phyloP scores from a whole-genome alignment of 345 rosid species.

The Hibiscus tridactylites region DNA sequence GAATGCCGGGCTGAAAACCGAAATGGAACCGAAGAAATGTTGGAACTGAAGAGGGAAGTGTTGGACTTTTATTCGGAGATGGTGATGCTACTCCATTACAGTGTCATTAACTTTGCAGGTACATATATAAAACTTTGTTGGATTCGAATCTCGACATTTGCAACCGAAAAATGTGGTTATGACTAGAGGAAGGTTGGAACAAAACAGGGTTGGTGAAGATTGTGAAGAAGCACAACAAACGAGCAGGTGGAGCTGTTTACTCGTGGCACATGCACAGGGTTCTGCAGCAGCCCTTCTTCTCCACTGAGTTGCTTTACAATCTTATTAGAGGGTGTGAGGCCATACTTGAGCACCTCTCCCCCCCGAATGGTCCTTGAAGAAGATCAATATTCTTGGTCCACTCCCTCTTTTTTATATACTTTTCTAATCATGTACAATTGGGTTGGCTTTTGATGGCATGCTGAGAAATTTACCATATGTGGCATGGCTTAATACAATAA shows the following conservation, averaged over 20 bases:
- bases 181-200: too few species aligned
- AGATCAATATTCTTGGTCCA: neutral
- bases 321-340: slow-evolving; percentile 31
- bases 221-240: slow-evolving; percentile 45
- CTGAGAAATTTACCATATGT: neutral
- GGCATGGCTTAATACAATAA: neutral
- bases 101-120: slow-evolving; percentile 38
- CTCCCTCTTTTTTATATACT: neutral
- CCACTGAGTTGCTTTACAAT: slow-evolving; percentile 35
- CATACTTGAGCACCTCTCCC: slow-evolving; percentile 25
- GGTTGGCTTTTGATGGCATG: neutral
- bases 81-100: slow-evolving; percentile 33
- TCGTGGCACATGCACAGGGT: slow-evolving; percentile 23
- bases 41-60: slow-evolving; percentile 21
- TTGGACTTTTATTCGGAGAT: slow-evolving; percentile 31
- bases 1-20: slow-evolving; percentile 24
- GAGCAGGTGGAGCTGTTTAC: slow-evolving; percentile 15
- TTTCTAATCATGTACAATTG: neutral
- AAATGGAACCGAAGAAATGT: slow-evolving; percentile 9
- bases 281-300: slow-evolving; percentile 34
- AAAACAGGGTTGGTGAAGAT: slow-evolving; percentile 33
- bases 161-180: neutral
- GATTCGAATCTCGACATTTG: neutral
- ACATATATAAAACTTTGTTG: neutral
- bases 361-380: neutral